phyloP scores from a whole-genome alignment of 257 asterid species.

The Solanum arcanum region DNA sequence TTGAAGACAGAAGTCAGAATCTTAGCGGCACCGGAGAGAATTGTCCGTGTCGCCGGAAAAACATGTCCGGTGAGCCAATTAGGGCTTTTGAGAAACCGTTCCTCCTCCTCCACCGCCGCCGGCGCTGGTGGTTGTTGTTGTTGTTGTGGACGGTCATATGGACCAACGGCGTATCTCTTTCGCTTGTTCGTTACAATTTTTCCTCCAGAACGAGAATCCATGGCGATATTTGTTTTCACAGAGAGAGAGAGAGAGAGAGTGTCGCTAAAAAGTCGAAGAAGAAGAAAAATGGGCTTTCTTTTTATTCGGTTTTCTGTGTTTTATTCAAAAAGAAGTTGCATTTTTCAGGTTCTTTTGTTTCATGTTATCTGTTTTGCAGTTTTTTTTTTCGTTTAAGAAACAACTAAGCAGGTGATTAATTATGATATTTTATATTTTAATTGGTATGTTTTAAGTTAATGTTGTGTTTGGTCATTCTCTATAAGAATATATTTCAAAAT shows the following conservation, averaged over 20 bases:
- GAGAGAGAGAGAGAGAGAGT: not conserved
- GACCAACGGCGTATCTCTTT: slow-evolving; percentile 16
- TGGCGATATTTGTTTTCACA: not conserved
- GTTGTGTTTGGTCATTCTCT: not conserved
- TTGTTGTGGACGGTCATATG: slow-evolving; percentile 22
- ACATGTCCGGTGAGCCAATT: slow-evolving; percentile 25
- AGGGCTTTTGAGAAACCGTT: slow-evolving; percentile 15
- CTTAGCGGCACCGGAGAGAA: slow-evolving; percentile 76
- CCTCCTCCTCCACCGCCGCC: slow-evolving; percentile 2
- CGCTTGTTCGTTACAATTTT: slow-evolving; percentile 19
- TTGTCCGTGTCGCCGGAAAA: slow-evolving; percentile 21
- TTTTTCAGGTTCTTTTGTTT: not conserved
- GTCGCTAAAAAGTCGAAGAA: not conserved
- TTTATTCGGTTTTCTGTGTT: not conserved
- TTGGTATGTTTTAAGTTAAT: not conserved
- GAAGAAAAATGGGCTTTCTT: not conserved
- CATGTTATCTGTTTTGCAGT: not conserved
- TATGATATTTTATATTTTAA: not conserved
- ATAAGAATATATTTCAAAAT: not conserved
- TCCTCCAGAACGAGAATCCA: slow-evolving; percentile 29
- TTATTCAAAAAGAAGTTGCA: slow-evolving; percentile 1
- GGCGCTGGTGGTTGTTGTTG: slow-evolving; percentile 6
- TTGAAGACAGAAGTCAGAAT: slow-evolving; percentile 44
- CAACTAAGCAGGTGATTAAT: not conserved
- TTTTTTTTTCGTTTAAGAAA: not conserved